Base-by-base conservation (phyloP, 169 alveolate genomes). In the Plasmodium vinckei region DNA sequence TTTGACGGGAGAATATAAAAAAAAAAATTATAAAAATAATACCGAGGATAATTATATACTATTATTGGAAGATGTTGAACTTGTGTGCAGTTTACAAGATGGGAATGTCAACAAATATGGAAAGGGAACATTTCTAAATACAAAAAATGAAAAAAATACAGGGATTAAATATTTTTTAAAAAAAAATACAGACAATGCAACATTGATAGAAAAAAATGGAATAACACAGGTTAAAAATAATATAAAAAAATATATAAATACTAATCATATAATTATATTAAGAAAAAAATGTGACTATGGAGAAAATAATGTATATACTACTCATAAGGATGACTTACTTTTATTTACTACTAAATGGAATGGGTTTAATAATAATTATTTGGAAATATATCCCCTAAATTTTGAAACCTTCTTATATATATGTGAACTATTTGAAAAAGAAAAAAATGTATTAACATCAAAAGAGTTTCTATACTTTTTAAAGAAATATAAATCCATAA, bases 341-440 rank as follows among this genome's bases (percentile, higher is more conserved):
- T 33, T 75, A 2, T 75, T 75, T 47, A 67, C 27, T 9, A 21
- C 88, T 15, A 75, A 75, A 9, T 75, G 88, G 88, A 75, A 21
- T 44, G 6, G 21, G 10, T 27, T 75, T n/a, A 75, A 33, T 39
- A 44, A 61, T 23, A 63, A 75, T 17, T 27, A 75, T 42, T 39
- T 75, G 4, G 88, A 75, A 68, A 75, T 75, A 56, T 75, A n/a
- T 39, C 88, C 88, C 17, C 21, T 75, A 51, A 75, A 53, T 17
- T 13, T 75, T 10, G 53, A 47, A 5, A 75, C 88, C 1, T 63
- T 63, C 47, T 17, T 73, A 49, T 63, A 75, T 42, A 75, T 75
- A 73, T 63, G 64, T 13, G 77, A 75, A 49, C 5, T 42, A 17
- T 75, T 75, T 63, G 39, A 49, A 9, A 68, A 23, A 10, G 77